A percentile compares a stretch with the other conserved stretches of the same genome.
Evolutionary conservation across 257 asterid genomes (phyloP).

Genomic region (Asclepias syriaca): DNA sequence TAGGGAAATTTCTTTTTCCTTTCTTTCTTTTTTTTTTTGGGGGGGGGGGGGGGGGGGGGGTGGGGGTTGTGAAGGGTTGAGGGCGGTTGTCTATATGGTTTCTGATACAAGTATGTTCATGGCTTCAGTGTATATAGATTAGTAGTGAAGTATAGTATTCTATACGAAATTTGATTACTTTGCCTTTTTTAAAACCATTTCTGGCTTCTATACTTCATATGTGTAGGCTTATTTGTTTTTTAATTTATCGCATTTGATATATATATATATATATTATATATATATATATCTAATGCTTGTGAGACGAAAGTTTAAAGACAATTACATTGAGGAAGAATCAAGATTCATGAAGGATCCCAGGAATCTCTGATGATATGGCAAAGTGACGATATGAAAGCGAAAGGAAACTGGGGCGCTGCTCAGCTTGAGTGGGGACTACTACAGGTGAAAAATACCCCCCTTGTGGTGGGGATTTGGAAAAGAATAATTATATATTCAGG

Average conservation of each 20-base stretch:
- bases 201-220: background rate
- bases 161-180: background rate
- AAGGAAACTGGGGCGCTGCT: no score
- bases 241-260: no score
- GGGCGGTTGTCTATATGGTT: background rate
- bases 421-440: no score
- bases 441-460: no score
- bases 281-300: background rate
- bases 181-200: no score
- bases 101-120: slow-evolving; percentile 1
- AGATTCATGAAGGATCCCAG: no score
- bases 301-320: background rate
- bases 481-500: no score
- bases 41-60: background rate
- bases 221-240: background rate
- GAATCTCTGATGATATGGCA: no score
- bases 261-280: no score
- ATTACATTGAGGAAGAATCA: no score
- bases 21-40: background rate
- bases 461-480: no score
- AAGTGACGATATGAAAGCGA: no score
- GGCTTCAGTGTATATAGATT: slow-evolving; percentile 12
- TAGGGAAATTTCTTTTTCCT: background rate
- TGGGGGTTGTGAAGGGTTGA: background rate
- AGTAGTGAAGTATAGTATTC: background rate